Evolutionary conservation across 495 filamentous ascomycete genomes (phyloP), one percentile per base, ranked within the genome.

Genomic region (Filosporella fistucella): DNA sequence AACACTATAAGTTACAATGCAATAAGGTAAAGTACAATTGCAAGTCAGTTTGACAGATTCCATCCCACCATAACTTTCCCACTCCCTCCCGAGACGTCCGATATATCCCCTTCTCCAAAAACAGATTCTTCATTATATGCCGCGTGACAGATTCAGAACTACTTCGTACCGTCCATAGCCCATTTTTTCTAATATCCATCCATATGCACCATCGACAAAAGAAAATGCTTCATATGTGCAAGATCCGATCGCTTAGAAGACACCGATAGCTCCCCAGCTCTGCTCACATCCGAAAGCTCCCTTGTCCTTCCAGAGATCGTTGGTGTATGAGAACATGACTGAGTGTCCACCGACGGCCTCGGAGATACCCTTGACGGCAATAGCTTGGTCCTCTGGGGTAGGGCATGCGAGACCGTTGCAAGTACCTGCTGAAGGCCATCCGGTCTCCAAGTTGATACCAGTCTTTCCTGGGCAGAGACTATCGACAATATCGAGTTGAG

Each of bases 361-460:
- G 2, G 68, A 51, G 56, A 96, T 89, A 23, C 71, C 68, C 47
- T 71, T 55, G 62, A 96, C 74, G 52, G 91, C 91, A n/a, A 58
- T 59, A 47, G 62, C 60, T 76, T 97, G 91, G 69, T 93, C 66
- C 12, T 52, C 9, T 1, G 30, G n/a, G 45, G 85, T 81, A 37
- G 89, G 79, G 53, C 85, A 68, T 25, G 89, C 90, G 12, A 51
- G 64, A 48, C 89, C 89, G 64, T 90, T 89, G 62, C 76, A 52
- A 13, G 63, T 47, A 60, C 91, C 90, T 12, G 58, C 51, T 34
- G 66, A 84, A 55, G 91, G 91, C 91, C 91, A 97, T 59, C 91
- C 91, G 28, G 85, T 86, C 81, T 97, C 91, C 45, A 95, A 72
- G 70, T 90, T 85, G 65, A 85, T 75, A 45, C 77, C 85, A 18